Base-by-base conservation (phyloP, 345 rosid species). In the Gossypium rotundifolium region DNA sequence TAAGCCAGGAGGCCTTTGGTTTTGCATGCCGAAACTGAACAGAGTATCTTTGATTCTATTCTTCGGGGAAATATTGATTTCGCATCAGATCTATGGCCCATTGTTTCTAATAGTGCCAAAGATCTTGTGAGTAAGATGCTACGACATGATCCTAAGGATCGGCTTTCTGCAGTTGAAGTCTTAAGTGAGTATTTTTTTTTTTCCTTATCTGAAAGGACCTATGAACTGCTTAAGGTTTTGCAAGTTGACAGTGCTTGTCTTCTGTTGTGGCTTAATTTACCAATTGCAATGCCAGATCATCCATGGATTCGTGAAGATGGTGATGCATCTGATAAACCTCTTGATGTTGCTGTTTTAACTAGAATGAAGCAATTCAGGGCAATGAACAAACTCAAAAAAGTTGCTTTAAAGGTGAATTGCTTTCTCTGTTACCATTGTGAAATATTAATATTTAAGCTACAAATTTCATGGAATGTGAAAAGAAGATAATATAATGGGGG, bases 341-440 rank as follows among this genome's bases (percentile, higher is more conserved):
- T 95, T 78, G 99, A 95, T 79, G 85, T 87, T 82, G 97, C 98
- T 71, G 99, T 95, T 80, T 80, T 95, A 71, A 82, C 86, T 11
- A 93, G 99, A 85, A 95, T 95, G 99, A 95, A 93, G 74, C 99
- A 95, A 66, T 95, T 95, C 88, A 84, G 96, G 76, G 99, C 99
- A 22, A 95, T 95, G 99, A 95, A 95, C 90, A 93, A 95, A 77
- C 94, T 95, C 3, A 95, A 95, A 75, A 95, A 93, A 80, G 91
- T 95, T 77, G 99, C 99, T 71, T 77, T 95, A 51, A 93, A 95
- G 96, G 99, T 91, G 81, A 83, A 80, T 66, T 59, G 73, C 22
- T 66, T 40, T 42, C 65, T 48, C 58, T 42, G 4, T 42, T 65
- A 46, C 46, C 22, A 12, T 66, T 49, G 25, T n/a, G 52, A 40